Base-by-base conservation (phyloP, 140 eudicot species). In the Artemisia princeps region DNA sequence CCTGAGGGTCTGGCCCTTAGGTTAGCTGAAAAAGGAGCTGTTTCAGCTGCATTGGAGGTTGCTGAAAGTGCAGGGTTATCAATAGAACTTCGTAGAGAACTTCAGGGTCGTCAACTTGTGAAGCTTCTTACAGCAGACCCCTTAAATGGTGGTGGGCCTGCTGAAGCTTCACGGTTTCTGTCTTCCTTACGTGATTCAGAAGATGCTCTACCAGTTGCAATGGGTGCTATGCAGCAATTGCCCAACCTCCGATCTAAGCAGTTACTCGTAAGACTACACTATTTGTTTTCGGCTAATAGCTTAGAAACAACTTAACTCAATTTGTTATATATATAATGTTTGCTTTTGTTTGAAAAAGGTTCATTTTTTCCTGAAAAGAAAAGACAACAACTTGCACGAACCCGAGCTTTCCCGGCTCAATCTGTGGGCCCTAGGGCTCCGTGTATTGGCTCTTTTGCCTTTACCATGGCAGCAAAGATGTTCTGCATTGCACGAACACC, bases 391-490 rank as follows among this genome's bases (percentile, higher is more conserved):
- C 78, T 79, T 94, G 55, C 79, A 90, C 13, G 96, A 94, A 67
- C 78, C 81, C 30, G 96, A 88, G 77, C 94, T 94, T 59, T 80
- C 95, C 65, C 76, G 95, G 76, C 86, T 94, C 44, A 94, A 89
- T 73, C 79, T 92, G 30, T 94, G 99, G 99, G 99, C 99, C 55
- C 74, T 88, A 73, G 99, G 99, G 53, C 94, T 94, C 54, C 91
- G 91, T 60, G 99, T 94, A 23, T 82, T 94, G 80, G 95, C 96
- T 26, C 79, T 94, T 17, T 77, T 94, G 83, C 99, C 99, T 44
- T 73, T 94, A 64, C 99, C 96, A 58, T 94, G 96, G 99, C 99
- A 94, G 77, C 99, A 94, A 73, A 88, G 95, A 79, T 94, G 99
- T 55, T 94, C 99, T 59, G 77, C 96, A 24, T 81, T 94, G 45